phyloP scores from a whole-genome alignment of 2,329 filamentous ascomycete genomes.

The Aureobasidium melanogenum region DNA sequence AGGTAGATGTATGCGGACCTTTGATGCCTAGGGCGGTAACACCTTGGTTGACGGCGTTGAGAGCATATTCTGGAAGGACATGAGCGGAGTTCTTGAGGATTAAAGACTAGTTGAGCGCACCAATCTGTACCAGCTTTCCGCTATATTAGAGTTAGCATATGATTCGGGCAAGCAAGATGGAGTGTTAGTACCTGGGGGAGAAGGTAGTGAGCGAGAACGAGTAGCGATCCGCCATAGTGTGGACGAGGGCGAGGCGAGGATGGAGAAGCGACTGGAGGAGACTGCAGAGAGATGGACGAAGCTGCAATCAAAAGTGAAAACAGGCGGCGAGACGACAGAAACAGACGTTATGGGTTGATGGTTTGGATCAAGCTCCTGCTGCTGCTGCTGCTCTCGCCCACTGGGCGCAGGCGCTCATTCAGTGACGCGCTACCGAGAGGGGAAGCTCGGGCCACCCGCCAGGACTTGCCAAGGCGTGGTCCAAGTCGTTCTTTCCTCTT shows the following conservation, averaged over 20 bases:
- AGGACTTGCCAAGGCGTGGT: neutral
- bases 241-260: neutral
- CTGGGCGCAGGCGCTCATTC: neutral
- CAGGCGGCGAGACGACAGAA: neutral
- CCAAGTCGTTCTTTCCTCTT: neutral
- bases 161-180: constrained; percentile 11
- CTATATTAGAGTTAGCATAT: constrained; percentile 48
- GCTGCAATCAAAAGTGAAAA: neutral
- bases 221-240: constrained; percentile 90
- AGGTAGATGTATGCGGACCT: constrained; percentile 46
- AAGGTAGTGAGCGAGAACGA: constrained; percentile 99
- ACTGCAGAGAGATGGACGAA: neutral
- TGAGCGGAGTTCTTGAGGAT: neutral
- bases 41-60: constrained; percentile 98
- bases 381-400: neutral
- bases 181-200: constrained; percentile 77
- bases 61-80: constrained; percentile 71
- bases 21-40: constrained; percentile 98
- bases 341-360: neutral
- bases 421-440: constrained; percentile 5
- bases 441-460: neutral
- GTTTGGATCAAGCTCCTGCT: neutral
- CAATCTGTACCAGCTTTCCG: constrained; percentile 98
- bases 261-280: neutral
- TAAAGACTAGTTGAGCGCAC: constrained; percentile 37